These are phyloP conservation scores for Saururus chinensis DNA, from an alignment of 164 flowering plant genomes.

Conservation along the genomic window DNA sequence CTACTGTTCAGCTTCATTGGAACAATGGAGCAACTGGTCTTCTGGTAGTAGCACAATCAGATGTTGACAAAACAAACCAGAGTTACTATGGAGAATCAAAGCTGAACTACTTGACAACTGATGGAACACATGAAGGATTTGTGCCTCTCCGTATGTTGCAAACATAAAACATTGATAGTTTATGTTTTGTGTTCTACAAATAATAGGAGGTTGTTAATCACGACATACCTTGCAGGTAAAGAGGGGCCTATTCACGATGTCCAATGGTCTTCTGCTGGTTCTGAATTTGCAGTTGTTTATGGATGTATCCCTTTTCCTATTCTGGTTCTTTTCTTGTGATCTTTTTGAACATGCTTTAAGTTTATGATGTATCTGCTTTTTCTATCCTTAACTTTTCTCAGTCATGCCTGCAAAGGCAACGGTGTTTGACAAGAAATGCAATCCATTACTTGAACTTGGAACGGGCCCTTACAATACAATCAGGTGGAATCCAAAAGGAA, in stretches of 20 bases:
- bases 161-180: slow-evolving; percentile 1
- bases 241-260: slow-evolving; percentile 98
- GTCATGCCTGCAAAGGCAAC: slow-evolving; percentile 97
- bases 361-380: not conserved
- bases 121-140: slow-evolving; percentile 83
- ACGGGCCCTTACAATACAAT: slow-evolving; percentile 87
- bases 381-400: slow-evolving; percentile 40
- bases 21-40: slow-evolving; percentile 85
- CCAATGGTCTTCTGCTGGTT: slow-evolving; percentile 85
- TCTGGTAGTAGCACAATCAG: slow-evolving; percentile 76
- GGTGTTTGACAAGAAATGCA: slow-evolving; percentile 88
- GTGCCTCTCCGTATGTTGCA: slow-evolving; percentile 76
- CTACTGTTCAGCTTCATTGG: slow-evolving; percentile 81
- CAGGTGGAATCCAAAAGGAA: slow-evolving; percentile 96
- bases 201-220: slow-evolving; percentile 14
- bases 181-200: not conserved
- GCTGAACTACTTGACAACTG: slow-evolving; percentile 81
- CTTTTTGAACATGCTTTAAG: not conserved
- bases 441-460: slow-evolving; percentile 84
- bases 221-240: slow-evolving; percentile 52
- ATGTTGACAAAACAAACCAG: slow-evolving; percentile 97
- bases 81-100: slow-evolving; percentile 99
- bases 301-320: slow-evolving; percentile 82
- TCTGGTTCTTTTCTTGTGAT: not conserved
- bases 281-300: slow-evolving; percentile 92